Evolutionary conservation across 2,329 filamentous ascomycete species (phyloP).

Genomic region (Verticillium nonalfalfae): DNA sequence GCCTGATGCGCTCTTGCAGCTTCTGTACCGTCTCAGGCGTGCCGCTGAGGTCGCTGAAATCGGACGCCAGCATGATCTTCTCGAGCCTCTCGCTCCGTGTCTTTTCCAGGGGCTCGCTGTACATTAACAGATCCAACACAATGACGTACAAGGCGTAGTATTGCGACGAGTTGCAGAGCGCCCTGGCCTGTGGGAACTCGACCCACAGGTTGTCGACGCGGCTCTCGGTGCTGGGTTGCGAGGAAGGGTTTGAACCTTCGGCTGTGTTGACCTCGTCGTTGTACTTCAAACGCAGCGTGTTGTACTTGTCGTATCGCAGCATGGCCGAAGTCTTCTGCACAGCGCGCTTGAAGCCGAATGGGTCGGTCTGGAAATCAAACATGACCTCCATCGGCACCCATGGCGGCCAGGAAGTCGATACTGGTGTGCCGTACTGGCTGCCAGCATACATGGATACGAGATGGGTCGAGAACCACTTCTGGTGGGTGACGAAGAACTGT

Average conservation of each 20-base stretch:
- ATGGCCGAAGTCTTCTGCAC: constrained; percentile 95
- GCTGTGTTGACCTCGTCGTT: constrained; percentile 80
- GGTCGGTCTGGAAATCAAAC: constrained; percentile 90
- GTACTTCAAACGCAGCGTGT: constrained; percentile 92
- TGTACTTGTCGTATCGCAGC: constrained; percentile 96
- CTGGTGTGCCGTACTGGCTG: constrained; percentile 81
- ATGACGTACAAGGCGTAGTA: constrained; percentile 99
- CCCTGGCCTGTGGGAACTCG: constrained; percentile 88
- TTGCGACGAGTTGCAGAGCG: constrained; percentile 94
- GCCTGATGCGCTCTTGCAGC: constrained; percentile 85
- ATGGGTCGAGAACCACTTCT: constrained; percentile 80
- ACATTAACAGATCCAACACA: constrained; percentile 89
- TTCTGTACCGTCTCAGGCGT: constrained; percentile 88
- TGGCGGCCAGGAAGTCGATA: constrained; percentile 86
- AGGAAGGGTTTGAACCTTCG: constrained; percentile 26
- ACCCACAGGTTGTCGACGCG: constrained; percentile 97
- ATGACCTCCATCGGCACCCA: constrained; percentile 99
- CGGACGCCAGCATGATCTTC: constrained; percentile 97
- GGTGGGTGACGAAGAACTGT: constrained; percentile 95
- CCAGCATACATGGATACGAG: constrained; percentile 91
- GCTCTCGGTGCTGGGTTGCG: constrained; percentile 57
- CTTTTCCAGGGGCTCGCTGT: constrained; percentile 94
- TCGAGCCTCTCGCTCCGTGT: constrained; percentile 91
- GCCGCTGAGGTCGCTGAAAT: constrained; percentile 94
- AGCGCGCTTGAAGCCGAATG: constrained; percentile 95